Conservation (phyloP, 768 basidiomycete species). For the Rhizopogon vesiculosus region DNA sequence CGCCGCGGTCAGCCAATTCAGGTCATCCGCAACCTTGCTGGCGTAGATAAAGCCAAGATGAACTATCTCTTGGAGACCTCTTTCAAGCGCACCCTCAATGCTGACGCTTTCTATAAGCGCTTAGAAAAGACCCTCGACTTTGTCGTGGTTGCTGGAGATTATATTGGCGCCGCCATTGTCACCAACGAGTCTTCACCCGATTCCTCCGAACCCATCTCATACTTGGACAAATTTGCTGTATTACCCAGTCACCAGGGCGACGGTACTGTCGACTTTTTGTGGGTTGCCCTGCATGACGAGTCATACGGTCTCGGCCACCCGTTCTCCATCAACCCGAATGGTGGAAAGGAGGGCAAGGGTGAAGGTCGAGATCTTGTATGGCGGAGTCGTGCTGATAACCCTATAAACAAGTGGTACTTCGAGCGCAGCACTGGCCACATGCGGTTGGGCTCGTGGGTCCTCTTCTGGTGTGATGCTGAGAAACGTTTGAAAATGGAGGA, state of each 20-base stretch:
- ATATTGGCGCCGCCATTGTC: slow-evolving; percentile 91
- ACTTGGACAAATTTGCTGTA: slow-evolving; percentile 98
- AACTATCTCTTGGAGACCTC: slow-evolving; percentile 83
- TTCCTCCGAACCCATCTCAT: slow-evolving; percentile 55
- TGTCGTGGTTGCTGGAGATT: slow-evolving; percentile 91
- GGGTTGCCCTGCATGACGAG: slow-evolving; percentile 98
- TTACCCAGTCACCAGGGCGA: slow-evolving; percentile 94
- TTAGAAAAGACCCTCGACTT: slow-evolving; percentile 81
- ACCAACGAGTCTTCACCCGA: slow-evolving; percentile 54
- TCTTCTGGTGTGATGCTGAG: slow-evolving; percentile 99
- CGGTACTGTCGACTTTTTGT: slow-evolving; percentile 98
- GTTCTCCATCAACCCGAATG: slow-evolving; percentile 92
- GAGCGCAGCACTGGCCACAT: slow-evolving; percentile 92
- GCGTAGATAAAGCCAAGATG: slow-evolving; percentile 73
- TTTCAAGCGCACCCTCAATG: slow-evolving; percentile 72
- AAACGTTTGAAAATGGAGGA: slow-evolving; percentile 71
- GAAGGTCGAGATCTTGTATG: slow-evolving; percentile 94
- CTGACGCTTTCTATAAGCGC: slow-evolving; percentile 72
- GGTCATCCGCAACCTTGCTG: slow-evolving; percentile 64
- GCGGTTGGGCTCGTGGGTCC: slow-evolving; percentile 79
- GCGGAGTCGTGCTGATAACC: slow-evolving; percentile 90
- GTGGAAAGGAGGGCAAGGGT: slow-evolving; percentile 85
- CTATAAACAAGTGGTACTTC: slow-evolving; percentile 99
- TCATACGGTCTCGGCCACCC: slow-evolving; percentile 94
- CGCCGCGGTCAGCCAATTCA: slow-evolving; percentile 85